Evolutionary conservation across 148 eudicot genomes (phyloP), one percentile per base, ranked within the genome.

Genomic region (Simmondsia chinensis): DNA sequence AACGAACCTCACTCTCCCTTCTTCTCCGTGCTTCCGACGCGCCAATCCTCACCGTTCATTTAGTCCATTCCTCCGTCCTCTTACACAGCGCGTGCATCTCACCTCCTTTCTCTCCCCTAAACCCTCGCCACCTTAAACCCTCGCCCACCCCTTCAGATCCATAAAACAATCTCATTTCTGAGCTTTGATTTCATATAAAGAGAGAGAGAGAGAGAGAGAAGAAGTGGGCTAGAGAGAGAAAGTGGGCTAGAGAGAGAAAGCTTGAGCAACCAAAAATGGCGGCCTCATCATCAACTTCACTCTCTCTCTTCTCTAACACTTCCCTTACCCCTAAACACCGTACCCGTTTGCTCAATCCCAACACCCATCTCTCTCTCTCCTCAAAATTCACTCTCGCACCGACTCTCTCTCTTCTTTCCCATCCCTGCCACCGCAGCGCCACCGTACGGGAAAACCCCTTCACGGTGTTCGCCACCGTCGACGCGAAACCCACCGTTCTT

Each of bases 401-500:
- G 34, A 53, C 25, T 44, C 15, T 38, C 35, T 20, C 18, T 12
- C 29, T 42, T 30, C 80, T 61, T 9, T 60, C 63, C 27, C 64
- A 14, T 69, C 65, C 63, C 63, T 25, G 18, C 59, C 21, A 39
- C 66, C 38, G 27, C 61, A 20, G 27, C 49, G 32, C 5, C 17
- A n/a, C 53, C 19, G 19, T 47, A 12, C 50, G 54, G 18, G 23
- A 22, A 18, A 1, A 31, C 43, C 57, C 49, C 23, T 3, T 41
- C 25, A 20, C 46, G 16, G 50, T 70, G 13, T 35, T 61, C 25
- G 48, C 69, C 37, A 22, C 79, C 4, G 45, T 75, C 54, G 67
- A 68, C 44, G 68, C 81, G 0, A 88, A 80, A 28, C 97, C 97
- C 13, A 83, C 97, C 10, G 66, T 88, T 12, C 69, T 88, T 3